These are phyloP conservation scores for Abrus pulchellus DNA, from an alignment of 306 rosid genomes.

Conservation along the genomic window DNA sequence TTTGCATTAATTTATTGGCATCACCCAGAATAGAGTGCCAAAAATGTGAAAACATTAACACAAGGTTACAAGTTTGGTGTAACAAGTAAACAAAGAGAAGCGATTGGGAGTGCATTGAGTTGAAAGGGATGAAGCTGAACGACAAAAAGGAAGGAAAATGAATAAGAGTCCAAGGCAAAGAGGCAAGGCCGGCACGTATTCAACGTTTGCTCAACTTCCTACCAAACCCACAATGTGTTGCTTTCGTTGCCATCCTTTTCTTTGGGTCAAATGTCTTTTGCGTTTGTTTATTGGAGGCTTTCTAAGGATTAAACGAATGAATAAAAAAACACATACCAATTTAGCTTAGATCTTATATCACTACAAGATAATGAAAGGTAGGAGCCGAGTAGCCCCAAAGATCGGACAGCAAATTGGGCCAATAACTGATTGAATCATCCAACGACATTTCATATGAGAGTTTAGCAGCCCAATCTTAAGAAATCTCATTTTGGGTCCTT, in stretches of 20 bases:
- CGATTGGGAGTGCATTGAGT: neutral
- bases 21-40: neutral
- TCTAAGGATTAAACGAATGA: neutral
- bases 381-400: neutral
- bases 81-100: constrained; percentile 36
- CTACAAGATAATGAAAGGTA: neutral
- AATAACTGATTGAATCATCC: neutral
- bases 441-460: neutral
- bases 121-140: constrained; percentile 21
- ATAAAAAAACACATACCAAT: neutral
- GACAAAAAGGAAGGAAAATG: constrained; percentile 19
- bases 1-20: constrained; percentile 13
- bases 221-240: constrained; percentile 41
- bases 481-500: too few relatives aligned
- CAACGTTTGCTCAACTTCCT: constrained; percentile 47
- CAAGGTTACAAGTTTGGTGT: constrained; percentile 35
- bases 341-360: neutral
- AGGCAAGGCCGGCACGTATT: constrained; percentile 39
- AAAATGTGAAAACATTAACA: constrained; percentile 19
- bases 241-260: constrained; percentile 37
- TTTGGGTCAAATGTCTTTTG: constrained; percentile 23
- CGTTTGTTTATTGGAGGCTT: constrained; percentile 4
- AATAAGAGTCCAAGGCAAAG: neutral
- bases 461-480: neutral
- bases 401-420: neutral